phyloP scores from a whole-genome alignment of 1,284 basidiomycete genomes.

The Papiliotrema fonsecae region DNA sequence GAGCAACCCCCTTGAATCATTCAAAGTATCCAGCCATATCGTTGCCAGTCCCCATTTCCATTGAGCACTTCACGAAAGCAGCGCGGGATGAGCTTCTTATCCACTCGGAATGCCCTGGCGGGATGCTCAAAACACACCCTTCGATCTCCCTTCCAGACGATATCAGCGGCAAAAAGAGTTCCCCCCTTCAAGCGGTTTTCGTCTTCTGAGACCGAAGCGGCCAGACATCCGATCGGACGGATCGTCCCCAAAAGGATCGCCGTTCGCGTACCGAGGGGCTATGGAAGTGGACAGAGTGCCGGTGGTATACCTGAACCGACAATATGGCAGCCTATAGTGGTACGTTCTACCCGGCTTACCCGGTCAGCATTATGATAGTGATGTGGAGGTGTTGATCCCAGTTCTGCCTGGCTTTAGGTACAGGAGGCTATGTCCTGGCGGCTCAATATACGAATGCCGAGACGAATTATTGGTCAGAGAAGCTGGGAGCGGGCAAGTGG shows the following conservation, averaged over 20 bases:
- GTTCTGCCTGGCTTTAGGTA: slow-evolving; percentile 38
- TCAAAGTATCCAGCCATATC: too few relatives aligned
- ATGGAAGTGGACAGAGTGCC: neutral
- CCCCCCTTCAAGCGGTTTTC: neutral
- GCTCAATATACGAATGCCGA: slow-evolving; percentile 42
- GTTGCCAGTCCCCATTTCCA: too few relatives aligned
- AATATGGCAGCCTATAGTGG: slow-evolving; percentile 41
- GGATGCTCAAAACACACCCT: neutral
- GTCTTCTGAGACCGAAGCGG: neutral
- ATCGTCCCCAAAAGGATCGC: slow-evolving; percentile 39
- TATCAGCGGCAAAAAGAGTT: neutral
- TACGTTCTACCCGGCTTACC: slow-evolving; percentile 17
- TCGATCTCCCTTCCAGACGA: neutral
- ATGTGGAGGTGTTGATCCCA: slow-evolving; percentile 10
- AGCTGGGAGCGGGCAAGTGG: slow-evolving; percentile 27
- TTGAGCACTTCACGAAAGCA: too few relatives aligned
- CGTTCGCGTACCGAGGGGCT: slow-evolving; percentile 14
- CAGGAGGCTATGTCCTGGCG: slow-evolving; percentile 28
- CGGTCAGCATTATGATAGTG: neutral
- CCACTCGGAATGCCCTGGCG: neutral
- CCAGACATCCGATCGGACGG: slow-evolving; percentile 3
- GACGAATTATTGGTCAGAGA: slow-evolving; percentile 33
- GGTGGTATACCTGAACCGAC: slow-evolving; percentile 18
- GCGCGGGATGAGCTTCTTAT: neutral
- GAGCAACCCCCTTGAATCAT: too few relatives aligned